These are phyloP conservation scores for Phytomonas francai DNA, from an alignment of 208 protist genomes.

Conservation along the genomic window DNA sequence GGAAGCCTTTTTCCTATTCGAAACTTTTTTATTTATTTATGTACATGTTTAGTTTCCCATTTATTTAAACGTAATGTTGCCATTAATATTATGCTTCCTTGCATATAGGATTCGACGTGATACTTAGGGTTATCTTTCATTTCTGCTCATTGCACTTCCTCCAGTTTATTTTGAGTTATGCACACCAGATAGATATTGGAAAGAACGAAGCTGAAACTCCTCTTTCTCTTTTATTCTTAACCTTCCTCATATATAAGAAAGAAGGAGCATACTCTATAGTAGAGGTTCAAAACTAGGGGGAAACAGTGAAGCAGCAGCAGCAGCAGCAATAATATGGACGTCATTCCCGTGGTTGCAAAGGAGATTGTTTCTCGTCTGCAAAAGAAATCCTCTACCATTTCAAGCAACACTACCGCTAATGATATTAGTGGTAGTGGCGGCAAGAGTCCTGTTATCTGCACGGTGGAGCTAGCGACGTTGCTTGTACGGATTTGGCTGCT, in stretches of 20 bases:
- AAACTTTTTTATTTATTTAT: too few species aligned
- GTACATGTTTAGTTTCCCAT: too few species aligned
- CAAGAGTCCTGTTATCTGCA: constrained; percentile 24
- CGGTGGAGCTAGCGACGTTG: constrained; percentile 52
- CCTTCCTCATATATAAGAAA: not conserved
- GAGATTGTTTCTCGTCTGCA: constrained; percentile 61
- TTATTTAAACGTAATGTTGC: too few species aligned
- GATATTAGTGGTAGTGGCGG: not conserved
- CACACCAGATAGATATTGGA: not conserved
- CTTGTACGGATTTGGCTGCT: constrained; percentile 66
- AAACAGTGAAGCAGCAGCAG: not conserved
- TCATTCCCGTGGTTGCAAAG: constrained; percentile 55
- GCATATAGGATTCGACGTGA: too few species aligned
- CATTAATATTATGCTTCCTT: too few species aligned
- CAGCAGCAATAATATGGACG: too few species aligned
- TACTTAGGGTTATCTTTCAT: too few species aligned
- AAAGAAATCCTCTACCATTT: not conserved
- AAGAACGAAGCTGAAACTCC: not conserved
- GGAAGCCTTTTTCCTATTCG: too few species aligned
- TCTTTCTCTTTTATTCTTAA: not conserved
- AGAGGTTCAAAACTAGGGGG: not conserved
- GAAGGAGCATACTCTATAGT: not conserved
- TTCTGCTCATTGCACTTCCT: constrained; percentile 4
- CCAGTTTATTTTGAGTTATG: not conserved
- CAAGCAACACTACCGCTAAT: constrained; percentile 2